A percentile compares a stretch with the other conserved stretches of the same genome.
These are phyloP conservation scores for Breynia disticha DNA, from an alignment of 441 rosid species.

Conservation along the genomic window DNA sequence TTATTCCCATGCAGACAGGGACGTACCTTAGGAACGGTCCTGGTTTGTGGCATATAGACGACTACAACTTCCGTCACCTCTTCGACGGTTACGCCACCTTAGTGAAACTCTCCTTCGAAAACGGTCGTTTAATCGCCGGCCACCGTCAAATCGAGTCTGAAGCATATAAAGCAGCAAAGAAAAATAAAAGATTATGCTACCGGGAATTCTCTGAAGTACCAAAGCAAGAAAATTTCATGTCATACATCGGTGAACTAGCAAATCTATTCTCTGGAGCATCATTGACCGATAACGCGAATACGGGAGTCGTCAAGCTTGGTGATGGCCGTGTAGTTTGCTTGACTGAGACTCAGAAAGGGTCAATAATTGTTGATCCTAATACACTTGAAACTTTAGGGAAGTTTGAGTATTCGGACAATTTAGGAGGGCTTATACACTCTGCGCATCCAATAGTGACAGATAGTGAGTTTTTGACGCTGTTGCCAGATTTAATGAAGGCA, in stretches of 20 bases:
- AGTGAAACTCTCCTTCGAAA: constrained; percentile 57
- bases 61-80: constrained; percentile 88
- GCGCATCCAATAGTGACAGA: constrained; percentile 92
- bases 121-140: constrained; percentile 52
- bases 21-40: constrained; percentile 93
- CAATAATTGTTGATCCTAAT: constrained; percentile 56
- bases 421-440: constrained; percentile 75
- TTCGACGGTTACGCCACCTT: constrained; percentile 89
- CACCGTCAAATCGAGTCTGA: constrained; percentile 82
- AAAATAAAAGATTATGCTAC: constrained; percentile 58
- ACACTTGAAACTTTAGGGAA: constrained; percentile 64
- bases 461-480: constrained; percentile 56
- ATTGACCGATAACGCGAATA: constrained; percentile 85
- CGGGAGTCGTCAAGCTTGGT: constrained; percentile 77
- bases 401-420: constrained; percentile 53
- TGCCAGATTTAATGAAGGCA: constrained; percentile 71
- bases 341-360: constrained; percentile 94
- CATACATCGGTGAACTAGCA: constrained; percentile 60
- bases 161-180: constrained; percentile 79
- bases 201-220: constrained; percentile 93
- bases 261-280: constrained; percentile 83
- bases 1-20: constrained; percentile 57
- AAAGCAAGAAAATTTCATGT: constrained; percentile 41
- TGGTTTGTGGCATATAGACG: constrained; percentile 75
- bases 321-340: constrained; percentile 90